phyloP scores from a whole-genome alignment of 2,329 filamentous ascomycete genomes.

The Harringtonia lauricola region DNA sequence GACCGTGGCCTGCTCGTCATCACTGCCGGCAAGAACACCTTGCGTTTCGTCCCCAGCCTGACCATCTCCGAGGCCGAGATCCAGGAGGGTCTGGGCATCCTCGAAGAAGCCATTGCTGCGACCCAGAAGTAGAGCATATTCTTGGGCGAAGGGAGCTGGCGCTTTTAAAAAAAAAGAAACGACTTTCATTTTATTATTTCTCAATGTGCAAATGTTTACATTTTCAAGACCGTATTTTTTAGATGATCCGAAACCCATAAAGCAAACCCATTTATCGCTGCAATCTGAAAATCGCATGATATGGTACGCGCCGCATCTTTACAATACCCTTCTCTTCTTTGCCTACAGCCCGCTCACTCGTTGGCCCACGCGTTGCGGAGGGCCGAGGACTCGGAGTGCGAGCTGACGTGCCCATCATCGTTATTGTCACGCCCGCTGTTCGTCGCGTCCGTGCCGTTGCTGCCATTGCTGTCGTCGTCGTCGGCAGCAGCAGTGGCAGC shows the following conservation, averaged over 20 bases:
- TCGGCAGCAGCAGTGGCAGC: not conserved
- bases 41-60: slow-evolving; percentile 84
- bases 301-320: no score
- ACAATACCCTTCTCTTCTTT: no score
- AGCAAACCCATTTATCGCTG: no score
- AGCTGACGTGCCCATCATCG: not conserved
- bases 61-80: slow-evolving; percentile 75
- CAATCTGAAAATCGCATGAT: no score
- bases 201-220: not conserved
- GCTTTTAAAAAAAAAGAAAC: not conserved
- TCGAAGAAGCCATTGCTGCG: slow-evolving; percentile 53
- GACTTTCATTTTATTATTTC: not conserved
- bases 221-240: no score
- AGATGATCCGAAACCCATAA: no score
- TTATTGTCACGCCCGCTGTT: not conserved
- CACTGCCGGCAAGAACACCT: slow-evolving; percentile 82
- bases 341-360: not conserved
- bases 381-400: slow-evolving; percentile 2
- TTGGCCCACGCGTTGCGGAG: slow-evolving; percentile 3
- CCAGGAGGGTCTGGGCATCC: slow-evolving; percentile 59
- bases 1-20: slow-evolving; percentile 85
- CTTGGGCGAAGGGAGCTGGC: no score
- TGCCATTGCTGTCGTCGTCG: not conserved
- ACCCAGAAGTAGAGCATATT: slow-evolving; percentile 17
- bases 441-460: not conserved